phyloP scores from a whole-genome alignment of 2,329 filamentous ascomycete genomes.

The Colletotrichum sublineola region DNA sequence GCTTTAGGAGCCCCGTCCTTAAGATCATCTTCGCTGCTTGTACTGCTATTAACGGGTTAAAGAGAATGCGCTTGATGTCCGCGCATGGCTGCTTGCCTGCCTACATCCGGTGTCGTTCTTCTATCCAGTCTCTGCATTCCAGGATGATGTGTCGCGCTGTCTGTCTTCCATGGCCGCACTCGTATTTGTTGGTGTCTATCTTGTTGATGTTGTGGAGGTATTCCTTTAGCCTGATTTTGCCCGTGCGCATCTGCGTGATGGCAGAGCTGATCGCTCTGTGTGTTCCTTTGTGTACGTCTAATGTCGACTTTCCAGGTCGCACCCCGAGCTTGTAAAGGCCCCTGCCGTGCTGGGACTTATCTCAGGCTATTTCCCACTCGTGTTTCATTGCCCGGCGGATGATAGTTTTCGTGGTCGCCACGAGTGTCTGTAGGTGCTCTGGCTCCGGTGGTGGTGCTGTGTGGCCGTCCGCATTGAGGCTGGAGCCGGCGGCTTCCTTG shows the following conservation, averaged over 20 bases:
- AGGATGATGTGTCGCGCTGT: background rate
- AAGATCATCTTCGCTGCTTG: background rate
- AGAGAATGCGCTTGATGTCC: background rate
- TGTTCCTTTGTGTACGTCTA: too few relatives aligned
- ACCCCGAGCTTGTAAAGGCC: too few relatives aligned
- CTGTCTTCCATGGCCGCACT: background rate
- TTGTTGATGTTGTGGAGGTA: background rate
- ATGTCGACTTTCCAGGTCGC: too few relatives aligned
- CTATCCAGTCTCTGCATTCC: background rate
- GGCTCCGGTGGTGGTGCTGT: too few relatives aligned
- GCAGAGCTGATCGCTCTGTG: background rate
- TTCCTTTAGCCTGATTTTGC: background rate
- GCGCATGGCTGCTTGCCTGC: background rate
- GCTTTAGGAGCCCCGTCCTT: background rate
- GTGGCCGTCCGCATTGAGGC: too few relatives aligned
- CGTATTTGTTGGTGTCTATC: background rate
- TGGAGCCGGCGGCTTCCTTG: too few relatives aligned
- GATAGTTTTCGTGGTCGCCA: too few relatives aligned
- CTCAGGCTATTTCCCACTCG: too few relatives aligned
- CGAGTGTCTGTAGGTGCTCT: too few relatives aligned
- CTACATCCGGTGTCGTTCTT: background rate
- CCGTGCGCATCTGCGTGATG: background rate
- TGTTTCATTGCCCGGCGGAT: too few relatives aligned
- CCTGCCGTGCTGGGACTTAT: too few relatives aligned
- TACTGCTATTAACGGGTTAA: background rate